Conservation (phyloP, 768 basidiomycete species). For the Pleurotus ostreatus region DNA sequence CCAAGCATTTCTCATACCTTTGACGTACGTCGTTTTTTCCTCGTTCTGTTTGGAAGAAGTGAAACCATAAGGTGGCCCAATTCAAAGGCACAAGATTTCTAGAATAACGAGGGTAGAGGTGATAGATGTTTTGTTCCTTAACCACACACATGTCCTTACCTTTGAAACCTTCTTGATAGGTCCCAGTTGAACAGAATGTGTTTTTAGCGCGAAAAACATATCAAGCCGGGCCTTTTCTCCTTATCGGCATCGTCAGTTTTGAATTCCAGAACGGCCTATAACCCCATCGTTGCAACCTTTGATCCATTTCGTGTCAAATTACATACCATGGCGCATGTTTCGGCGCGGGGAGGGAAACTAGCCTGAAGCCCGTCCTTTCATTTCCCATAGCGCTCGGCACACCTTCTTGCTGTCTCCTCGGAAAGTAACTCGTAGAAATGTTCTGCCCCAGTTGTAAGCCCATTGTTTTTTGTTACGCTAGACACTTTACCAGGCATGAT, state of each 20-base stretch:
- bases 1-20: slow-evolving; percentile 7
- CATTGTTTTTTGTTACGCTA: not conserved
- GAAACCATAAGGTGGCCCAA: not conserved
- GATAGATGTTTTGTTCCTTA: not conserved
- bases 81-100: not conserved
- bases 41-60: slow-evolving; percentile 4
- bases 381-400: not conserved
- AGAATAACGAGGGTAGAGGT: slow-evolving; percentile 1
- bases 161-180: not conserved
- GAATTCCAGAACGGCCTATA: not conserved
- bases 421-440: no score
- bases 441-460: no score
- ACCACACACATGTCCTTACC: not conserved
- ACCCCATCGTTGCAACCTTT: no score
- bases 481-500: not conserved
- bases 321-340: not conserved
- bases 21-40: not conserved
- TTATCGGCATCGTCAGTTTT: not conserved
- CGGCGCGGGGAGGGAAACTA: not conserved
- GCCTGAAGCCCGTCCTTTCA: no score
- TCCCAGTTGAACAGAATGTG: not conserved
- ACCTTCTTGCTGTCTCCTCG: not conserved
- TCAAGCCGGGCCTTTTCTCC: not conserved
- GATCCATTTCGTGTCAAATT: not conserved
- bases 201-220: not conserved